phyloP scores from a whole-genome alignment of 208 protist species.

The Acanthamoeba triangularis region DNA sequence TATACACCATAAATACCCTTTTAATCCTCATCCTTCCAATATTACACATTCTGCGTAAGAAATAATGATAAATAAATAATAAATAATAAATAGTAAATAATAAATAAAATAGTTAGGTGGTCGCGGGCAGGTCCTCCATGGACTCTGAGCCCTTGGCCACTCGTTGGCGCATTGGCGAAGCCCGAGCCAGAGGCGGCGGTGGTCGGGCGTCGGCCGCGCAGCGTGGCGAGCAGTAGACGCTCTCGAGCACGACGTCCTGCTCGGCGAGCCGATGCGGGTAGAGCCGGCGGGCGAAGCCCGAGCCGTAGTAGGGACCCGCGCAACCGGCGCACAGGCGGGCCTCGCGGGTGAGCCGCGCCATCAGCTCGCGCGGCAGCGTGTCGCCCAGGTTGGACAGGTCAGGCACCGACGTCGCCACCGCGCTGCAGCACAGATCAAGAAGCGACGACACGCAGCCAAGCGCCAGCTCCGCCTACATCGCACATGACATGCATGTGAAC shows the following conservation, averaged over 20 bases:
- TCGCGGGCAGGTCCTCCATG: neutral
- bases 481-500: neutral
- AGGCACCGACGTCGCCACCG: neutral
- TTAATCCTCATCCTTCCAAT: too few species aligned
- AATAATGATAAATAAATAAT: neutral
- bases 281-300: neutral
- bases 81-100: neutral
- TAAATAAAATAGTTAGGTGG: neutral
- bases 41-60: neutral
- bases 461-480: neutral
- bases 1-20: too few species aligned
- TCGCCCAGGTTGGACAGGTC: neutral
- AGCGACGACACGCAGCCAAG: conserved; percentile 4
- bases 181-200: neutral
- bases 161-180: neutral
- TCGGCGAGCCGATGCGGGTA: neutral
- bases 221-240: neutral
- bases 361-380: neutral
- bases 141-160: neutral
- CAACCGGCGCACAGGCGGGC: neutral
- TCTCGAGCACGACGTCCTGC: conserved; percentile 12
- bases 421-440: neutral
- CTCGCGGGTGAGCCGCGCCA: neutral
- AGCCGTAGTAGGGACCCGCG: neutral
- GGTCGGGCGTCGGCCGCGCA: neutral